Conservation (phyloP, 768 basidiomycete genomes). For the Cyathus striatus region DNA sequence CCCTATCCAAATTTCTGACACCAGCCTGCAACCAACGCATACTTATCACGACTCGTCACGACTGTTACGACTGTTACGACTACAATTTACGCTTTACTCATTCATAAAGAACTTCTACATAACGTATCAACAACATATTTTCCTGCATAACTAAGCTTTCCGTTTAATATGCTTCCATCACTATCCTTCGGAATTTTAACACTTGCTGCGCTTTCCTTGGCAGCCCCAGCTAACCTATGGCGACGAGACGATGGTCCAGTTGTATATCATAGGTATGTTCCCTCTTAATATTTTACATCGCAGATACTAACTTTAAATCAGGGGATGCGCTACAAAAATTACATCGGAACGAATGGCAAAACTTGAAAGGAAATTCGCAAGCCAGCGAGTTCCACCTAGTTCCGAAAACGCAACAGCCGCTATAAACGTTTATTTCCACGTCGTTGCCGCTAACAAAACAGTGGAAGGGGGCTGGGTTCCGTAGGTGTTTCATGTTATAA, state of each 20-base stretch:
- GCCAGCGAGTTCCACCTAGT: conserved; percentile 21
- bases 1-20: background rate
- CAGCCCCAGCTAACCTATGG: background rate
- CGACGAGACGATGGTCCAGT: background rate
- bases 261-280: background rate
- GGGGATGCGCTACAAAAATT: conserved; percentile 33
- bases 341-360: conserved; percentile 21
- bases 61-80: background rate
- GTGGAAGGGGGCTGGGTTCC: conserved; percentile 32
- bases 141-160: background rate
- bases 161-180: background rate
- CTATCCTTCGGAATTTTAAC: background rate
- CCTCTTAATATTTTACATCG: background rate
- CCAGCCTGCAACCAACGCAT: background rate
- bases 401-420: conserved; percentile 20
- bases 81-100: background rate
- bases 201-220: background rate
- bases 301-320: conserved; percentile 5
- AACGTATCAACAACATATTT: background rate
- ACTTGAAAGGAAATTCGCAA: conserved; percentile 32
- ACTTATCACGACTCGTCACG: background rate
- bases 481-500: conserved; percentile 16
- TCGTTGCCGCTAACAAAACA: conserved; percentile 35
- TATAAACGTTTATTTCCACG: conserved; percentile 39
- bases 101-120: background rate